Conservation (phyloP, 2,329 filamentous ascomycete species). For the Penicillium verrucosum region DNA sequence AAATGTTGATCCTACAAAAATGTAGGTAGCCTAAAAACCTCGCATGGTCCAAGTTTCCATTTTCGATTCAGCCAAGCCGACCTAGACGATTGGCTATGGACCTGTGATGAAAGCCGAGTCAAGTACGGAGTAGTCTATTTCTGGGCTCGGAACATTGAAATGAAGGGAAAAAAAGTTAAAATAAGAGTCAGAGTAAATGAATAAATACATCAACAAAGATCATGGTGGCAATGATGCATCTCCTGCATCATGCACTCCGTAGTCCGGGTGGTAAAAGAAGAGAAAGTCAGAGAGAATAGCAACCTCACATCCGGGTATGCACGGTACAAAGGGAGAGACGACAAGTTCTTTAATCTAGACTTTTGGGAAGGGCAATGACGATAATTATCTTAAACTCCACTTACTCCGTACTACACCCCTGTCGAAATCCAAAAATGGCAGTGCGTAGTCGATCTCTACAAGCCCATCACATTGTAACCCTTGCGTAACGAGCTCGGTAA, state of each 20-base stretch:
- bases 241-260: constrained; percentile 27
- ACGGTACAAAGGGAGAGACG: constrained; percentile 13
- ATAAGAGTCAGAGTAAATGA: not conserved
- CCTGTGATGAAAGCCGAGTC: not conserved
- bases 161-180: not conserved
- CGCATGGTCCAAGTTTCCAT: not conserved
- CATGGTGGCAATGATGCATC: constrained; percentile 25
- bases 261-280: not conserved
- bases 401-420: constrained; percentile 3
- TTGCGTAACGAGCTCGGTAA: constrained; percentile 21
- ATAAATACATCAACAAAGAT: not conserved
- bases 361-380: constrained; percentile 17
- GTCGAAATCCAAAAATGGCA: constrained; percentile 11
- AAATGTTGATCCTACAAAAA: constrained; percentile 15
- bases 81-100: not conserved
- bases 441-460: constrained; percentile 7
- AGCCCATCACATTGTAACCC: constrained; percentile 25
- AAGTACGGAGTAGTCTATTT: not conserved
- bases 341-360: constrained; percentile 12
- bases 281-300: constrained; percentile 11
- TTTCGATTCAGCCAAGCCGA: not conserved
- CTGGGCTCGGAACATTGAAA: constrained; percentile 18
- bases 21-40: constrained; percentile 11
- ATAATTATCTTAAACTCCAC: constrained; percentile 19
- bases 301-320: constrained; percentile 19